A percentile compares a stretch with the other conserved stretches of the same genome.
Evolutionary conservation across 2,329 filamentous ascomycete genomes (phyloP).

Genomic region (Pseudogymnoascus sp.): DNA sequence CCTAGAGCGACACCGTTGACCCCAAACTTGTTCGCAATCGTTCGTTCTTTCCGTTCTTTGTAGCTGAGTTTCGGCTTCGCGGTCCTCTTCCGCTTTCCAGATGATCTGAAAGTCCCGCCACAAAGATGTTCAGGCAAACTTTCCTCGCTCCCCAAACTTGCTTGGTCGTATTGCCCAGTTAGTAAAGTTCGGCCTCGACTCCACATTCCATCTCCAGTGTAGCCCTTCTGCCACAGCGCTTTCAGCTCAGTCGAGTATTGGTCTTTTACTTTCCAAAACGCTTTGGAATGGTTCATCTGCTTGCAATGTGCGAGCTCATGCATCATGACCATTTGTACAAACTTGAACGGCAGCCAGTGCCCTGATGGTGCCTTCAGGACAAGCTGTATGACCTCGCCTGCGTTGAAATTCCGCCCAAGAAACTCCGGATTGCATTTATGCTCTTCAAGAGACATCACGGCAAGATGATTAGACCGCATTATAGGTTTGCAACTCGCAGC

Average conservation of each 20-base stretch:
- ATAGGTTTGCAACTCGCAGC: slow-evolving; percentile 73
- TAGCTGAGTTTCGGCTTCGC: slow-evolving; percentile 37
- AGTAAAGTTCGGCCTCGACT: slow-evolving; percentile 59
- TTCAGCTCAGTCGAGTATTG: slow-evolving; percentile 65
- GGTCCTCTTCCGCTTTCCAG: slow-evolving; percentile 43
- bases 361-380: slow-evolving; percentile 63
- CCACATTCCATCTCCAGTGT: slow-evolving; percentile 80
- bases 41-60: slow-evolving; percentile 39
- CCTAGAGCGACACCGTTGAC: slow-evolving; percentile 29
- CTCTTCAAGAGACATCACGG: slow-evolving; percentile 68
- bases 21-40: slow-evolving; percentile 55
- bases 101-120: slow-evolving; percentile 68
- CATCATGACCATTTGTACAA: slow-evolving; percentile 94
- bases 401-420: slow-evolving; percentile 88
- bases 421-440: slow-evolving; percentile 77
- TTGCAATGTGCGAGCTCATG: slow-evolving; percentile 77
- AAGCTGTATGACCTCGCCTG: slow-evolving; percentile 78
- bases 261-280: slow-evolving; percentile 76
- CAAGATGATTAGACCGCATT: slow-evolving; percentile 59
- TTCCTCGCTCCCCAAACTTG: slow-evolving; percentile 47
- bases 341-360: slow-evolving; percentile 72
- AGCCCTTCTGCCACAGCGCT: slow-evolving; percentile 59
- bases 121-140: slow-evolving; percentile 65
- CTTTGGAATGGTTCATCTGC: slow-evolving; percentile 81
- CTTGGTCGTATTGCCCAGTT: slow-evolving; percentile 52